Base-by-base conservation (phyloP, 2,329 filamentous ascomycete species). In the Penicillium sp. region DNA sequence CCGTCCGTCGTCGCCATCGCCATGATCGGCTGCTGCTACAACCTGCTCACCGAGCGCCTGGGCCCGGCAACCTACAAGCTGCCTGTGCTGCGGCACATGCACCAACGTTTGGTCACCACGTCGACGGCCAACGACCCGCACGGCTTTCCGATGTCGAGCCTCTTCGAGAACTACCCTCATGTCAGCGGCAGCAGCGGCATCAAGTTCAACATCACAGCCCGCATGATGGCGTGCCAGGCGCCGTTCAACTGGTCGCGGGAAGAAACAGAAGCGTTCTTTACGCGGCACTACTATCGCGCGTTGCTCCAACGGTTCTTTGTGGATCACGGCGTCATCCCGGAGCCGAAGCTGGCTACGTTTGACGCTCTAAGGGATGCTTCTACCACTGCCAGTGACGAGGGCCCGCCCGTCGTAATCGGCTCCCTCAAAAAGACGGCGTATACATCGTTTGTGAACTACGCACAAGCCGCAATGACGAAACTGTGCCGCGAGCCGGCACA, bases 1-100 rank as follows among this genome's bases (percentile, higher is more conserved):
- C 87, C 89, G 0, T 83, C 86, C 4, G 92, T 97, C 55, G 84
- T 85, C 30, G 91, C 91, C n/a, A 88, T 97, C 21, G 93, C 93
- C 57, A 92, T 99, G 69, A 91, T 99, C 59, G 94, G 94, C 47
- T 99, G 94, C 78, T 99, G 94, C 79, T 97, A 99, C 80, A 99
- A 99, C 66, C 84, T 97, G 5, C 78, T 97, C 64, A 97, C 93
- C 0, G 94, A 97, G 74, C 86, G 90, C 57, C 83, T 97, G 12
- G 90, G 90, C 0, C 90, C 91, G 1, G 88, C 91, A 18, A 91
- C 90, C 0, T 93, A 90, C 78, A 96, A 97, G 71, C 81, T 90
- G 20, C 87, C 91, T 1, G 83, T 85, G 49, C 81, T 93, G 35
- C 87, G 91, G 8, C 88, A 89, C 65, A 88, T 69, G 76, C 91